These are phyloP conservation scores for Phaffomyces opuntiae DNA, from an alignment of 805 yeast genomes.

Conservation along the genomic window DNA sequence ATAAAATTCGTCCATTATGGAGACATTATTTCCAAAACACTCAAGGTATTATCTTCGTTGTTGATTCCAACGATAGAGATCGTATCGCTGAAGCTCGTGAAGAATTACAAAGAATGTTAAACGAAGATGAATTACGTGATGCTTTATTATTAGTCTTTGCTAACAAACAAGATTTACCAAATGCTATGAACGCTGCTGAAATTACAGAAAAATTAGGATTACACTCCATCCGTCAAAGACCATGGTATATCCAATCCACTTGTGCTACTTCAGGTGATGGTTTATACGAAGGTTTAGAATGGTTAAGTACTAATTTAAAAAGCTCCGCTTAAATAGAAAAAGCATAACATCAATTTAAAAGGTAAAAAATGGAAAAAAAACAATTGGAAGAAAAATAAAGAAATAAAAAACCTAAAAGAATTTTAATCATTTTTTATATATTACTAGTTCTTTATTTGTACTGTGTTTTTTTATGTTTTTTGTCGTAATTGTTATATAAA, in stretches of 20 bases:
- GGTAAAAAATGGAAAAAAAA: neutral
- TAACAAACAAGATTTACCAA: conserved; percentile 97
- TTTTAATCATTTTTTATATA: neutral
- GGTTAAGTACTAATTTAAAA: conserved; percentile 90
- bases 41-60: conserved; percentile 96
- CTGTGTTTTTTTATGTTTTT: neutral
- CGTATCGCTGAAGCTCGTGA: conserved; percentile 98
- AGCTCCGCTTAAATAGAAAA: conserved; percentile 36
- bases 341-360: conserved; percentile 2
- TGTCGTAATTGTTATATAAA: conserved; percentile 1
- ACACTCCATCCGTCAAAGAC: conserved; percentile 96
- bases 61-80: conserved; percentile 96
- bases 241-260: conserved; percentile 98
- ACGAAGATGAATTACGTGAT: conserved; percentile 96
- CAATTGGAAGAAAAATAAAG: neutral
- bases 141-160: conserved; percentile 94
- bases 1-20: conserved; percentile 97
- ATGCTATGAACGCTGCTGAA: conserved; percentile 98
- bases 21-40: conserved; percentile 98
- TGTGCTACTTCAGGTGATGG: conserved; percentile 99
- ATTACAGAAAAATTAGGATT: conserved; percentile 95
- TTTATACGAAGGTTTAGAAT: conserved; percentile 94
- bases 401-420: neutral
- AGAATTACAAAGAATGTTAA: conserved; percentile 95
- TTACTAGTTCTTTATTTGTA: conserved; percentile 1